These are phyloP conservation scores for Bassia scoparia DNA, from an alignment of 148 eudicot genomes.

Conservation along the genomic window DNA sequence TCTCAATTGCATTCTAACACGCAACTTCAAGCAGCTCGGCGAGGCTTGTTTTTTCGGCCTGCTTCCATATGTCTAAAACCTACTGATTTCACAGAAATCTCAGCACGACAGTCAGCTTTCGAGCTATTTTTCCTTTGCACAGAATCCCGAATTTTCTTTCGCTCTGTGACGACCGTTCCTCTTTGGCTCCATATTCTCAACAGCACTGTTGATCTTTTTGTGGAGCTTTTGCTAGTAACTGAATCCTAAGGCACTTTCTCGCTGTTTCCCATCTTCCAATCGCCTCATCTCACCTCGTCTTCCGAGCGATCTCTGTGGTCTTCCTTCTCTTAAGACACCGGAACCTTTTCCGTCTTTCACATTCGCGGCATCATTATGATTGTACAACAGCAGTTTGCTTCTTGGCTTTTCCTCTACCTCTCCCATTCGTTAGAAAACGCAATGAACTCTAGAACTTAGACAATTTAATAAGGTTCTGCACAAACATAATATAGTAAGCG, in stretches of 20 bases:
- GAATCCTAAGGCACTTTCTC: slow-evolving; percentile 26
- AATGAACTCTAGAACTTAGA: not conserved
- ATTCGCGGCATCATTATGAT: slow-evolving; percentile 40
- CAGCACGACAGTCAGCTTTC: slow-evolving; percentile 25
- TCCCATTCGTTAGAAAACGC: slow-evolving; percentile 41
- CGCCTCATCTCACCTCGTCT: slow-evolving; percentile 38
- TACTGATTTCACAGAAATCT: slow-evolving; percentile 37
- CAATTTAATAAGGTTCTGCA: slow-evolving; percentile 28
- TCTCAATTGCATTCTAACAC: slow-evolving; percentile 62
- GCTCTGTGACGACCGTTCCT: slow-evolving; percentile 44
- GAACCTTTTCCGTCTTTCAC: slow-evolving; percentile 52
- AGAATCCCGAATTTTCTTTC: slow-evolving; percentile 32
- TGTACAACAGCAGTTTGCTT: slow-evolving; percentile 30
- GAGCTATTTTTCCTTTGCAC: slow-evolving; percentile 41
- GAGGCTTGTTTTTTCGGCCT: slow-evolving; percentile 72
- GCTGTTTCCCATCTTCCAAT: slow-evolving; percentile 33
- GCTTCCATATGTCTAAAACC: slow-evolving; percentile 70
- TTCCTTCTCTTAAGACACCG: slow-evolving; percentile 44
- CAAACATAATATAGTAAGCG: no score
- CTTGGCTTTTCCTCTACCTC: slow-evolving; percentile 64
- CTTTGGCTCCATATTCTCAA: slow-evolving; percentile 38
- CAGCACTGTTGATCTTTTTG: slow-evolving; percentile 30
- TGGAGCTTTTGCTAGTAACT: slow-evolving; percentile 26
- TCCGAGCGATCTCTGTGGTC: slow-evolving; percentile 50
- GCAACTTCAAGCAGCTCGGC: slow-evolving; percentile 85